Base-by-base conservation (phyloP, 805 yeast species). In the Clavispora asparagi region DNA sequence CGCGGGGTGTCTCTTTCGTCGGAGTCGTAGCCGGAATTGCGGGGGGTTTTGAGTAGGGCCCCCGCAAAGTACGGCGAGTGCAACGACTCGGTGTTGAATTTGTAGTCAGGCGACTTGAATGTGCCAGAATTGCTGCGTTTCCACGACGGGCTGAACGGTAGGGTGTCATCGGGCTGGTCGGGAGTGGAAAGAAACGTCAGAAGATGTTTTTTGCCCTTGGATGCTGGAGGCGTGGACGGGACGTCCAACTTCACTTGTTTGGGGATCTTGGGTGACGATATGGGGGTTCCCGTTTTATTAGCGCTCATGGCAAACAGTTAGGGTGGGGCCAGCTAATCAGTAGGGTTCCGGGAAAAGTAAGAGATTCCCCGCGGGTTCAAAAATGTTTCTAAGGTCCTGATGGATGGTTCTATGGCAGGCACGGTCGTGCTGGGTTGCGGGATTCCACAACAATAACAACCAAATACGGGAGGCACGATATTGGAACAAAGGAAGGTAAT, bases 101-200 rank as follows among this genome's bases (percentile, higher is more conserved):
- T 60, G 47, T 58, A 61, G 42, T 67, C 74, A 1, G 74, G 74
- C n/a, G 69, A 61, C 49, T 61, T 61, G 36, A 54, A 55, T 42
- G 47, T 51, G 16, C 66, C 68, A 1, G 65, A 60, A 44, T 52
- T 63, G 40, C 65, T 57, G 25, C 74, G 52, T 47, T 71, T 71
- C 41, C 64, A 51, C n/a, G 69, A 61, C 6, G 76, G 76, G 10
- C 72, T 63, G 44, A 67, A 62, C 33, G 74, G 74, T 17, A 68
- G 48, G 19, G 42, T 43, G 30, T 59, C 62, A n/a, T 37, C 45
- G 16, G 51, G 46, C 38, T 64, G 70, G 30, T 70, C 75, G 0
- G 76, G 74, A 3, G 75, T 70, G 27, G 61, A 55, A 29, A 70
- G 57, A 41, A 59, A 63, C 9, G 63, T 60, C 45, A 69, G 63